Evolutionary conservation across 768 basidiomycete genomes (phyloP), one percentile per base, ranked within the genome.

Genomic region (Amanita molliuscula): DNA sequence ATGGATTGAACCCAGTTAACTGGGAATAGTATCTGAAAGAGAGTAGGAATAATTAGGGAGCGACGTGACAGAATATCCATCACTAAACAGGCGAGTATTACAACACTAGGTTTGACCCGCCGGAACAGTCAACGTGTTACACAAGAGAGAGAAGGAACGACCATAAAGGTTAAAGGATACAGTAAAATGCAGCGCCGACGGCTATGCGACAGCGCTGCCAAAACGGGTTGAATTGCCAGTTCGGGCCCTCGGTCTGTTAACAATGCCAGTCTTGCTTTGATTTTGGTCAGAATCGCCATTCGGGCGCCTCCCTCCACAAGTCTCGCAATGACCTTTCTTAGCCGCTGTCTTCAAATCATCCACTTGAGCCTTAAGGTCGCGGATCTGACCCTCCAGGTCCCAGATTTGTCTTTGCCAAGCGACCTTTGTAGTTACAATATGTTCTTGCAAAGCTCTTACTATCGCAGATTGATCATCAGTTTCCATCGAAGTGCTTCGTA

Each of bases 361-460:
- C 29, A 90, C 61, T 61, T 89, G 84, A 16, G 75, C 70, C 54
- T 84, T 81, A 51, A 91, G 67, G 60, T 83, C 81, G 43, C 76
- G 76, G 40, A 90, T 75, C 60, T 85, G 83, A 10, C 77, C 75
- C 59, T 85, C 85, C 45, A 90, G 66, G 58, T 88, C 87, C 81
- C 76, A 79, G 45, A 88, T 74, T 52, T 84, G 81, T 51, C 71
- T 75, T 58, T 86, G 82, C 82, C 83, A 88, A 18, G 75, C 76
- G 55, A 74, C 73, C 48, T 81, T 79, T 21, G 79, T 65, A 7
- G 69, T 67, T 33, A 65, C 58, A 33, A 88, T 67, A 60, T 86
- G 79, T 28, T 84, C 78, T 58, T 81, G 84, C 31, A 86, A 63
- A 16, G 71, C 65, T 52, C 71, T 70, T 34, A 84, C 69, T 26